Base-by-base conservation (phyloP, 202 grass and related monocot species). In the Miscanthus sacchariflorus region DNA sequence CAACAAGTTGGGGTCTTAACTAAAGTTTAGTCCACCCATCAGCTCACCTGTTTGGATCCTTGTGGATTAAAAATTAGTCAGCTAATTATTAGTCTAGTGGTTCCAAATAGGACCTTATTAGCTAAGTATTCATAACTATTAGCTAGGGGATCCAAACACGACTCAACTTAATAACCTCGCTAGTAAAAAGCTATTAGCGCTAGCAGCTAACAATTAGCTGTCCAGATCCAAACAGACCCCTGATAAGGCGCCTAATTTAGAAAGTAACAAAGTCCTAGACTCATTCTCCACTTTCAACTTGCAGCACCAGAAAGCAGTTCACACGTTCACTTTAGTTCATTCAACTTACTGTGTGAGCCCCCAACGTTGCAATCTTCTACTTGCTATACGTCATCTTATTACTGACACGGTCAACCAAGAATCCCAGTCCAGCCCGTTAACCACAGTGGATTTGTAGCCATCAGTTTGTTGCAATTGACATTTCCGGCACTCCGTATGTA, bases 361-460 rank as follows among this genome's bases (percentile, higher is more conserved):
- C 7, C 19, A 59, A 68, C 69, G 39, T 36, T n/a, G 35, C 72
- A 19, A 45, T 68, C 45, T 76, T 85, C 33, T 27, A 5, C 35
- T 52, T 14, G 43, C 12, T 82, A 44, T 11, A 30, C 36, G 63
- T 24, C n/a, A 24, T 85, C 43, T 7, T 30, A 68, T 81, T 77
- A 81, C 46, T 27, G 88, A 81, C 70, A 80, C 13, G 61, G 82
- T 85, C 82, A 89, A 38, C 61, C 35, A 25, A 76, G 44, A 76
- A 81, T 38, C 33, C 43, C 2, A 9, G 59, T 21, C 44, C 17
- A 58, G 15, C 23, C 21, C 30, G 65, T 40, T 13, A 72, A 83
- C 5, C 40, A 25, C 23, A 54, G 40, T 28, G 77, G 54, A 17
- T 84, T 72, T 80, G 6, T 43, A 28, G 23, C 27, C 35, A 5